Evolutionary conservation across 2,329 filamentous ascomycete species (phyloP).

Genomic region (Sclerotiophoma versabilis): DNA sequence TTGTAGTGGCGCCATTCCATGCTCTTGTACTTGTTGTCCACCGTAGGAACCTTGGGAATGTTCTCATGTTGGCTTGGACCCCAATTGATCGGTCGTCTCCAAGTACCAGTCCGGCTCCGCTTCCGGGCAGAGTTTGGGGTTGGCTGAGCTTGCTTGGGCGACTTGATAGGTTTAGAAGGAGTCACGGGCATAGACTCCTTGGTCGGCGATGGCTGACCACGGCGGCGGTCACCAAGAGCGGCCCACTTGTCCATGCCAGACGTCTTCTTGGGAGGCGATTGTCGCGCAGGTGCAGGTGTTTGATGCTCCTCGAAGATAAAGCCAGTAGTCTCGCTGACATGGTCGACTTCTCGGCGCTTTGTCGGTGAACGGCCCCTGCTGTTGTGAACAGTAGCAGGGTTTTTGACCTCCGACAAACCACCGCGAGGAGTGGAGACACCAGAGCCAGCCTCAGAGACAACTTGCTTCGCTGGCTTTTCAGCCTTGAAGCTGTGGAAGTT

Average conservation of each 20-base stretch:
- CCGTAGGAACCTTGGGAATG: conserved; percentile 41
- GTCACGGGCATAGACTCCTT: conserved; percentile 37
- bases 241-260: conserved; percentile 83
- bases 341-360: conserved; percentile 60
- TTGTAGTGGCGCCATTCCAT: conserved; percentile 60
- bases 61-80: conserved; percentile 47
- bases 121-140: conserved; percentile 46
- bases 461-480: conserved; percentile 47
- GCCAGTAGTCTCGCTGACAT: conserved; percentile 71
- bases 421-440: conserved; percentile 59
- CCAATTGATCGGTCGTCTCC: conserved; percentile 47
- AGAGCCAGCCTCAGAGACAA: conserved; percentile 50
- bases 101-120: conserved; percentile 50
- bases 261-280: conserved; percentile 73
- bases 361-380: conserved; percentile 50
- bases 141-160: conserved; percentile 43
- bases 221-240: conserved; percentile 81
- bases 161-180: conserved; percentile 52
- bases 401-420: conserved; percentile 63
- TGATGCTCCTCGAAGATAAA: conserved; percentile 75
- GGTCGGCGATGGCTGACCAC: conserved; percentile 59
- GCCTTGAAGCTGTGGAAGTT: conserved; percentile 56
- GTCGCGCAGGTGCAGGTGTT: conserved; percentile 53
- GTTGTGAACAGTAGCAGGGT: conserved; percentile 61
- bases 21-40: conserved; percentile 54